A percentile compares a stretch with the other conserved stretches of the same genome.
These are phyloP conservation scores for Thalassia testudinum DNA, from an alignment of 116 monocot genomes.

Conservation along the genomic window DNA sequence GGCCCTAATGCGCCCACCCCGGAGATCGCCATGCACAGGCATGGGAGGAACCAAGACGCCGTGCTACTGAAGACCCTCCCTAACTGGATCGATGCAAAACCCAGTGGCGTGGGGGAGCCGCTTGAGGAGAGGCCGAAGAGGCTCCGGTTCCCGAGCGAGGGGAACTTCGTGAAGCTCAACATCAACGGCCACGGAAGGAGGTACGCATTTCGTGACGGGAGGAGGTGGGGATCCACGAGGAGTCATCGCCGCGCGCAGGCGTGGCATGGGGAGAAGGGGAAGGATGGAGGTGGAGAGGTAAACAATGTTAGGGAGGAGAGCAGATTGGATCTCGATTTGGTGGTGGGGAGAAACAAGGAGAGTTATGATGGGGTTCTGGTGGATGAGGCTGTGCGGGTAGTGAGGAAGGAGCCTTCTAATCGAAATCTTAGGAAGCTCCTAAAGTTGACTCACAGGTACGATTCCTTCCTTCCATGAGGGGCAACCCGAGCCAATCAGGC, in stretches of 20 bases:
- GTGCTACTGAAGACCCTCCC: conserved; percentile 27
- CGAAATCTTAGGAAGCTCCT: conserved; percentile 51
- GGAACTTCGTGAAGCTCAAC: conserved; percentile 80
- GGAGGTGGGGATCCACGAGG: conserved; percentile 12
- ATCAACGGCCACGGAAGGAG: conserved; percentile 62
- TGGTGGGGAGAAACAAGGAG: conserved; percentile 1
- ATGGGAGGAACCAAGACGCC: not conserved
- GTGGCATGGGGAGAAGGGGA: conserved; percentile 4
- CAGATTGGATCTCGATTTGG: conserved; percentile 4
- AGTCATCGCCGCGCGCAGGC: conserved; percentile 5
- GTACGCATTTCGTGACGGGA: conserved; percentile 18
- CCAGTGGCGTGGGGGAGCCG: not conserved
- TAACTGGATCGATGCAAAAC: conserved; percentile 26
- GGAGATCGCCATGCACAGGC: not conserved
- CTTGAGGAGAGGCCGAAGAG: conserved; percentile 15
- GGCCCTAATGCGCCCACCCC: not conserved
- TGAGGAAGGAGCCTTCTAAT: conserved; percentile 37
- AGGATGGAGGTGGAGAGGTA: not conserved
- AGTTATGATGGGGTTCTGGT: conserved; percentile 7
- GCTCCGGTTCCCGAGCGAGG: conserved; percentile 25
- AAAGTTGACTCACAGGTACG: conserved; percentile 58
- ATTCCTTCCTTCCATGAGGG: conserved; percentile 74
- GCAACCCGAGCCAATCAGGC: conserved; percentile 59
- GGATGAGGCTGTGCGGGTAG: conserved; percentile 27
- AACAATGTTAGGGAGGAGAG: conserved; percentile 9